phyloP scores from a whole-genome alignment of 1,284 basidiomycete species.

The Puccinia polysora region DNA sequence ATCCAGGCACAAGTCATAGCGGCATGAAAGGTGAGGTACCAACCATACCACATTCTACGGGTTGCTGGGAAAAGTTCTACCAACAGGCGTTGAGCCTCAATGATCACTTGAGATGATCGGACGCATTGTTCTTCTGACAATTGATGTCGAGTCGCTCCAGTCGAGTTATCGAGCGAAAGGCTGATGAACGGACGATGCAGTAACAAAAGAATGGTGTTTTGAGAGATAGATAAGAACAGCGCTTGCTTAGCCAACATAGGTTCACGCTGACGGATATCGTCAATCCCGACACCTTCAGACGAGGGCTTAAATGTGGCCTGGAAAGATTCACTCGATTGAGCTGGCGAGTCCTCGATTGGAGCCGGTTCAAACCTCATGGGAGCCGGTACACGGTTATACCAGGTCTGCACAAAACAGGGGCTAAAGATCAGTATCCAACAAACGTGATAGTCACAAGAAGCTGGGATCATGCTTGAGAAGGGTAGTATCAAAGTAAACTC shows the following conservation, averaged over 20 bases:
- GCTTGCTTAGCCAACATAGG: conserved; percentile 29
- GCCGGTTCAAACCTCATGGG: conserved; percentile 37
- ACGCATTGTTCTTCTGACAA: conserved; percentile 29
- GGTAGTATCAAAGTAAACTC: background rate
- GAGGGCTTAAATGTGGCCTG: conserved; percentile 20
- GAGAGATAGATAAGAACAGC: conserved; percentile 29
- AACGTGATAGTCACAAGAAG: too few species aligned
- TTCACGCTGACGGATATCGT: conserved; percentile 11
- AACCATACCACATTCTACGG: conserved; percentile 36
- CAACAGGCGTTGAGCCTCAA: conserved; percentile 31
- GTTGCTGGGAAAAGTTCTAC: conserved; percentile 34
- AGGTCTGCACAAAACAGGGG: conserved; percentile 8
- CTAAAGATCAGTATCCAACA: background rate
- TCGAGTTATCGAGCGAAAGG: background rate
- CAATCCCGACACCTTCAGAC: conserved; percentile 18
- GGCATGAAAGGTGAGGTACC: conserved; percentile 38
- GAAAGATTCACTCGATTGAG: background rate
- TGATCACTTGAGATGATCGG: conserved; percentile 33
- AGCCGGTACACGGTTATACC: conserved; percentile 23
- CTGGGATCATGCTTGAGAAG: background rate
- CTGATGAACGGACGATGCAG: conserved; percentile 37
- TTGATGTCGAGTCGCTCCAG: background rate
- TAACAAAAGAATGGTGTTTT: conserved; percentile 27
- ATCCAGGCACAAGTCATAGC: conserved; percentile 43
- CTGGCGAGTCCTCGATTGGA: background rate